A percentile compares a stretch with the other conserved stretches of the same genome.
Evolutionary conservation across 176 grass and related monocot genomes (phyloP).

Genomic region (Avena eriantha): DNA sequence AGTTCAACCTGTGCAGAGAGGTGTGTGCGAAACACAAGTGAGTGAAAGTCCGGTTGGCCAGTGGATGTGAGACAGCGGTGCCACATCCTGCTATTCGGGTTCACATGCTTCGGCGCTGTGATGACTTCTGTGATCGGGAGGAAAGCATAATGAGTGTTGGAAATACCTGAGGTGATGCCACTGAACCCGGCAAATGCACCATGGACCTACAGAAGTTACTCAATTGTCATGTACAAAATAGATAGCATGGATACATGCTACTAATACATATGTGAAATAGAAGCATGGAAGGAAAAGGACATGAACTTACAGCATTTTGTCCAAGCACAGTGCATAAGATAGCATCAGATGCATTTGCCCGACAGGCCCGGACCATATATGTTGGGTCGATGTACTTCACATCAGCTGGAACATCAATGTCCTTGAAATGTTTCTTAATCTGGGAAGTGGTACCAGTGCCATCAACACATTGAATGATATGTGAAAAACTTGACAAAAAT

Average conservation of each 20-base stretch:
- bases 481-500: not conserved
- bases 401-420: conserved; percentile 78
- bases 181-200: conserved; percentile 97
- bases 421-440: conserved; percentile 99
- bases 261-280: not conserved
- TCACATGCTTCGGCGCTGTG: conserved; percentile 56
- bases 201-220: conserved; percentile 67
- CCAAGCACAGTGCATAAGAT: conserved; percentile 96
- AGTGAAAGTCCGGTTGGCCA: conserved; percentile 85
- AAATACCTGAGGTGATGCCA: conserved; percentile 87
- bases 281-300: not conserved
- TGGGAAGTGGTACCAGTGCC: conserved; percentile 43
- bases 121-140: conserved; percentile 94
- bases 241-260: conserved; percentile 28
- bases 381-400: conserved; percentile 95
- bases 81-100: conserved; percentile 99
- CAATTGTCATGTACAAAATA: conserved; percentile 18
- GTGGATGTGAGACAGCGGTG: conserved; percentile 91
- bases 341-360: conserved; percentile 97
- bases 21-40: conserved; percentile 8
- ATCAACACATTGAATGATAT: conserved; percentile 8
- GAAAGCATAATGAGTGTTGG: conserved; percentile 80
- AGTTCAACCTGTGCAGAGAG: conserved; percentile 9
- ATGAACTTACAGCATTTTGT: conserved; percentile 88
- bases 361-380: conserved; percentile 94